Base-by-base conservation (phyloP, 768 basidiomycete genomes). In the Gelatoporia subvermispora region DNA sequence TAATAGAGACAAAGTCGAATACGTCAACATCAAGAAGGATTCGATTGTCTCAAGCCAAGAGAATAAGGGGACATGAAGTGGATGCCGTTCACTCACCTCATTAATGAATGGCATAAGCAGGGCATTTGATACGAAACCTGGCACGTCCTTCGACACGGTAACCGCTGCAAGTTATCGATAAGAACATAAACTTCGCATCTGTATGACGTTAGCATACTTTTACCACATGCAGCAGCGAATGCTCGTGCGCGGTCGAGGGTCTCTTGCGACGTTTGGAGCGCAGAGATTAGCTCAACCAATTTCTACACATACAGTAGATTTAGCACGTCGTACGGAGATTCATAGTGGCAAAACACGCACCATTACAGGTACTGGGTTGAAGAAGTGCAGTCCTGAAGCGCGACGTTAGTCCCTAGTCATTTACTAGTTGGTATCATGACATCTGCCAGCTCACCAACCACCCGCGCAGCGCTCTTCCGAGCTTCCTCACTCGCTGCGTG, bases 341-440 rank as follows among this genome's bases (percentile, higher is more conserved):
- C 31, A 7, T 34, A 13, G 31, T 35, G 24, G 9, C 10, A 38
- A 35, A 7, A 34, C 9, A 41, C 78, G 43, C 61, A 90, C 89
- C 93, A 96, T 96, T 25, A 95, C 88, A 2, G 94, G 94, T 3
- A 96, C 94, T 3, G 94, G 94, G 60, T 97, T 95, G 72, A 96
- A 95, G 73, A 93, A 96, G 64, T 95, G 93, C 36, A 95, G 71
- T 11, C 85, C 90, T 92, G 45, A 10, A 34, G 37, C 23, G 5
- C 23, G 50, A 37, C 16, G 35, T 41, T 42, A 48, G 35, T 35
- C 41, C 35, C 40, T 31, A 40, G 36, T 3, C 15, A 21, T n/a
- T 47, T 3, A 22, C 16, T 21, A 43, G 23, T 41, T 41, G 9
- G 40, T 41, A 35, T n/a, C 18, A 40, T 18, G 25, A 45, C 9